Evolutionary conservation across 768 basidiomycete species (phyloP), one percentile per base, ranked within the genome.

Genomic region (Amanita exitialis): DNA sequence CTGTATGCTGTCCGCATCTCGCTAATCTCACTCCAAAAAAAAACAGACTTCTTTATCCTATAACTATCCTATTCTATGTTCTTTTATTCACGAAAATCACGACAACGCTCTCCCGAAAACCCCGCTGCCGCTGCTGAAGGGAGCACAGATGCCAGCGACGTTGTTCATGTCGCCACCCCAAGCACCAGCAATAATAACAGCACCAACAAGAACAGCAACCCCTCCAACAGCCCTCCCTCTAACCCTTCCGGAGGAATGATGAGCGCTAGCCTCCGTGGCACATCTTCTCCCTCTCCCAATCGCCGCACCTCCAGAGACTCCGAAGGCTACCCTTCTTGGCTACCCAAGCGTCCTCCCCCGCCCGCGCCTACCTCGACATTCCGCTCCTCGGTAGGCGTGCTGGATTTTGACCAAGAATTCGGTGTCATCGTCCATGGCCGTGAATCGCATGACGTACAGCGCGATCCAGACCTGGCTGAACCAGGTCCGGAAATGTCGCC

Each of bases 251-350:
- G 60, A 25, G 56, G 54, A n/a, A 57, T 54, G 9, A 51, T 44
- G 18, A 56, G 52, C 18, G 32, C 39, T 16, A 37, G 50, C 12
- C n/a, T n/a, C n/a, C n/a, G n/a, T n/a, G n/a, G n/a, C n/a, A n/a
- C n/a, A n/a, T 66, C 67, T 7, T 64, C 66, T 2, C 67, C 61
- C 25, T 62, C 65, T 15, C 64, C 60, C 37, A 10, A 43, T 34
- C 57, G 59, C 42, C 63, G 63, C 51, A 63, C 62, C 61, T 69
- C 71, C 28, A 64, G 65, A 47, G 76, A 78, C 58, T 74, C 71
- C 15, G 85, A 86, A 56, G 82, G 82, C 12, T 91, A 91, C 62
- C 89, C 89, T 2, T 82, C 85, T 20, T 91, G 89, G 89, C 80
- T 91, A 1, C 89, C 89, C 15, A 78, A 71, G 53, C 75, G 89